phyloP scores from a whole-genome alignment of 164 flowering plant genomes.

The Nymphaea thermarum region DNA sequence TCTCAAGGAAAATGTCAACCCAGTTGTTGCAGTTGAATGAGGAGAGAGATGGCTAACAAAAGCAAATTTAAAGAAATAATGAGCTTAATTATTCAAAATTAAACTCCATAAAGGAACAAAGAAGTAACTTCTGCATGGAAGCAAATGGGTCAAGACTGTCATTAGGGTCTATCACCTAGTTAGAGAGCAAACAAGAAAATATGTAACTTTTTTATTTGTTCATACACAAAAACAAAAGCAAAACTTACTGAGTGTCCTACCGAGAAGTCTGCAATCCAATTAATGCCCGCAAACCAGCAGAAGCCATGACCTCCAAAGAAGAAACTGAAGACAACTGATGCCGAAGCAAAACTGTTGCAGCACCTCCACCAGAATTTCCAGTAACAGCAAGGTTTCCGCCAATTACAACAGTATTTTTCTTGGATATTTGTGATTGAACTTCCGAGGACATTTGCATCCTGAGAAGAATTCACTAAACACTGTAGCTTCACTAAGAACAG shows the following conservation, averaged over 20 bases:
- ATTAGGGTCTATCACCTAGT: no score
- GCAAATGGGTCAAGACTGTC: no score
- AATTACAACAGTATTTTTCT: slow-evolving; percentile 42
- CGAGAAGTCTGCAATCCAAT: slow-evolving; percentile 71
- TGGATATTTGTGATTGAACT: slow-evolving; percentile 77
- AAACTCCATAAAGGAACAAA: no score
- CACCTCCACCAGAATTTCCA: slow-evolving; percentile 65
- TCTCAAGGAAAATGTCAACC: slow-evolving; percentile 56
- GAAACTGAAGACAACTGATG: slow-evolving; percentile 71
- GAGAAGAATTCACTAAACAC: slow-evolving; percentile 4
- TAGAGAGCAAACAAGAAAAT: not conserved
- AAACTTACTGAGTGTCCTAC: slow-evolving; percentile 23
- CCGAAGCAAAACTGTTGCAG: slow-evolving; percentile 50
- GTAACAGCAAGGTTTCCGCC: slow-evolving; percentile 76
- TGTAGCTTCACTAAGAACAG: not conserved
- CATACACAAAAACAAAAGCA: not conserved
- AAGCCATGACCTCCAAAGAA: slow-evolving; percentile 59
- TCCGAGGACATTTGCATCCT: slow-evolving; percentile 89
- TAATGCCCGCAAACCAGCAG: slow-evolving; percentile 69
- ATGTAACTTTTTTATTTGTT: not conserved
- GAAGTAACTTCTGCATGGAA: no score
- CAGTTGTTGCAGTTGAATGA: slow-evolving; percentile 79
- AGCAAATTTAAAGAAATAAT: slow-evolving; percentile 1
- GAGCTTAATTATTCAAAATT: not conserved
- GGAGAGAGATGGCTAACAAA: slow-evolving; percentile 45